Base-by-base conservation (phyloP, 768 basidiomycete genomes). In the Rhodotorula paludigena region DNA sequence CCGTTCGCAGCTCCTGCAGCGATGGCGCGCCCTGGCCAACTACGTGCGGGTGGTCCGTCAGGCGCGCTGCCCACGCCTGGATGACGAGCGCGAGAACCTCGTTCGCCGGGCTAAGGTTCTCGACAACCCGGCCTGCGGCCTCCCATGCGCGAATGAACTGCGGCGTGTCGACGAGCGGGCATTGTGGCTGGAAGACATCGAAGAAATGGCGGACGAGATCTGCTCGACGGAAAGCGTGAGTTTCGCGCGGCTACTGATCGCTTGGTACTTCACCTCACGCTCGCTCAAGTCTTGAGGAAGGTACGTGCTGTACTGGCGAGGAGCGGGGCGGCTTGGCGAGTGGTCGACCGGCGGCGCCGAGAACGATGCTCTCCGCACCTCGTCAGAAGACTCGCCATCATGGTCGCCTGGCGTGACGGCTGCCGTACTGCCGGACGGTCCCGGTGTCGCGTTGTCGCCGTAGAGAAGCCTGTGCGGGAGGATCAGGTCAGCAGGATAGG, bases 61-160 rank as follows among this genome's bases (percentile, higher is more conserved):
- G 42, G 11, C 60, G 60, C 11, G 59, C 49, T 18, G 63, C 64
- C 69, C 69, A 70, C 0, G 69, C 69, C 57, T 61, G 60, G 7
- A 61, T 33, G 5, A 28, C 52, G 39, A 61, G 30, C 16, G 68
- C 68, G 11, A 70, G 41, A 48, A 60, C 63, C 35, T 70, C 69
- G 57, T 63, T 54, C 7, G 60, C 52, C 5, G 69, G 64, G 15
- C 44, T 30, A 0, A 70, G 23, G 39, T 57, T 45, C 47, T 62
- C 56, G 25, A 32, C 4, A 3, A 32, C 32, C 33, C 59, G 56
- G 5, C 64, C 69, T 3, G 69, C 64, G 20, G 61, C 60, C 12
- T 66, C 52, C 52, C 49, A 70, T 3, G 56, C 57, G 21, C 18
- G 8, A 18, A 62, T 32, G 57, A 70, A 70, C 3, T 35, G 20